A percentile compares a stretch with the other conserved stretches of the same genome.
Evolutionary conservation across 768 basidiomycete species (phyloP).

Genomic region (Galerina marginata): DNA sequence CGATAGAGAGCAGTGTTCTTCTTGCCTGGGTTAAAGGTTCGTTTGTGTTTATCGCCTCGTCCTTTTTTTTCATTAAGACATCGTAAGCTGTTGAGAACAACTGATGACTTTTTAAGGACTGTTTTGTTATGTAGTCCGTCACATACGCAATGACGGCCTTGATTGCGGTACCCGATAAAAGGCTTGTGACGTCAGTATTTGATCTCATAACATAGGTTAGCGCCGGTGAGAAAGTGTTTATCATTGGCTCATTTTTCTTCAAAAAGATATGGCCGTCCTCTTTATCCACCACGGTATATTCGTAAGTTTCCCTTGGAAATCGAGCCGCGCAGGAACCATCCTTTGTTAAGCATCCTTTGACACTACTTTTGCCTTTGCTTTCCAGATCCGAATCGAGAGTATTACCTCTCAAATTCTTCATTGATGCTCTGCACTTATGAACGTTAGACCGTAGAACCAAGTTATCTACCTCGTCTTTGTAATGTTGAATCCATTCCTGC

Average conservation of each 20-base stretch:
- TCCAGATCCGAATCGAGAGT: too few relatives aligned
- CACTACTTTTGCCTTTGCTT: too few relatives aligned
- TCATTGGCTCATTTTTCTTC: too few relatives aligned
- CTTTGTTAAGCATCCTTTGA: conserved; percentile 7
- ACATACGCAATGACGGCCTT: neutral
- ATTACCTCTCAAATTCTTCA: too few relatives aligned
- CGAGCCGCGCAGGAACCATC: neutral
- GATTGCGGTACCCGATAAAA: neutral
- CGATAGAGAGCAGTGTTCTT: neutral
- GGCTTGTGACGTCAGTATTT: too few relatives aligned
- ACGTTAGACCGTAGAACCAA: conserved; percentile 33
- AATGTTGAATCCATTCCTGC: conserved; percentile 22
- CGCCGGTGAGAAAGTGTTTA: too few relatives aligned
- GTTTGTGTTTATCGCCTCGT: neutral
- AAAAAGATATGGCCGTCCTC: too few relatives aligned
- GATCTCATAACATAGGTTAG: too few relatives aligned
- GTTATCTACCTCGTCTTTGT: conserved; percentile 30
- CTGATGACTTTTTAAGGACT: neutral
- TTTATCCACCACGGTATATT: neutral
- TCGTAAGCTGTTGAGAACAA: neutral
- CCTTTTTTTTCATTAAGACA: neutral
- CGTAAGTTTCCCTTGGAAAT: neutral
- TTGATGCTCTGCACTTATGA: conserved; percentile 28
- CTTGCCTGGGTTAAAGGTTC: neutral
- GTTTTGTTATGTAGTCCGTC: neutral